Conservation (phyloP, 2,329 filamentous ascomycete genomes). For the Aspergillus persii region DNA sequence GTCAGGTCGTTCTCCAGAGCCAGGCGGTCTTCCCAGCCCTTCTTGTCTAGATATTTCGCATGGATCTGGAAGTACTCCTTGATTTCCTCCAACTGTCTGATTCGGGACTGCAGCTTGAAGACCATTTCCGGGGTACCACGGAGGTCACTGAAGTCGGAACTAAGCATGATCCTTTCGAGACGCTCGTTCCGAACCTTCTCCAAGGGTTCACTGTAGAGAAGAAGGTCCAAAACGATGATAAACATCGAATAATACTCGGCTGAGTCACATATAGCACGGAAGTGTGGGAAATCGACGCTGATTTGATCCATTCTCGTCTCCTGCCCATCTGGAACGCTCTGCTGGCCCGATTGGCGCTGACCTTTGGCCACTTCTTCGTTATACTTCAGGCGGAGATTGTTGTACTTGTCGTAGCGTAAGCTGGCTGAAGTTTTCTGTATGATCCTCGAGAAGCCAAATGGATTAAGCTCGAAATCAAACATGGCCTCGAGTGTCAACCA, state of each 20-base stretch:
- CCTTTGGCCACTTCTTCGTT: slow-evolving; percentile 83
- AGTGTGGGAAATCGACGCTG: slow-evolving; percentile 93
- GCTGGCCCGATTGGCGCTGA: slow-evolving; percentile 42
- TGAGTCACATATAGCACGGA: slow-evolving; percentile 94
- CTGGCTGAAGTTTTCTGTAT: slow-evolving; percentile 95
- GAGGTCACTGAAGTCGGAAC: slow-evolving; percentile 96
- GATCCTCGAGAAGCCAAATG: slow-evolving; percentile 96
- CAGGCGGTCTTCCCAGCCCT: slow-evolving; percentile 87
- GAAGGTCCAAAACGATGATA: slow-evolving; percentile 91
- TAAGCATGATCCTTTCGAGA: slow-evolving; percentile 97
- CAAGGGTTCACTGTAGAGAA: slow-evolving; percentile 92
- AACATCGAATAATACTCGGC: slow-evolving; percentile 97
- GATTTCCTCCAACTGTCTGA: slow-evolving; percentile 91
- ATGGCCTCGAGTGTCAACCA: slow-evolving; percentile 99
- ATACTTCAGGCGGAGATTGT: slow-evolving; percentile 92
- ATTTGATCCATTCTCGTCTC: slow-evolving; percentile 92
- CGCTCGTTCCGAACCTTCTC: slow-evolving; percentile 97
- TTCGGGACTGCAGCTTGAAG: slow-evolving; percentile 83
- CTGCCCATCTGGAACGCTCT: slow-evolving; percentile 43
- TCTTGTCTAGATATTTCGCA: slow-evolving; percentile 77
- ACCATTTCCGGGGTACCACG: slow-evolving; percentile 93
- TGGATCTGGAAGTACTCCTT: slow-evolving; percentile 95
- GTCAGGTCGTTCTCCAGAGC: slow-evolving; percentile 86
- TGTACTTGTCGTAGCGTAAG: slow-evolving; percentile 96
- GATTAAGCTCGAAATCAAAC: slow-evolving; percentile 91